phyloP scores from a whole-genome alignment of 148 eudicot species.

The Simmondsia chinensis region DNA sequence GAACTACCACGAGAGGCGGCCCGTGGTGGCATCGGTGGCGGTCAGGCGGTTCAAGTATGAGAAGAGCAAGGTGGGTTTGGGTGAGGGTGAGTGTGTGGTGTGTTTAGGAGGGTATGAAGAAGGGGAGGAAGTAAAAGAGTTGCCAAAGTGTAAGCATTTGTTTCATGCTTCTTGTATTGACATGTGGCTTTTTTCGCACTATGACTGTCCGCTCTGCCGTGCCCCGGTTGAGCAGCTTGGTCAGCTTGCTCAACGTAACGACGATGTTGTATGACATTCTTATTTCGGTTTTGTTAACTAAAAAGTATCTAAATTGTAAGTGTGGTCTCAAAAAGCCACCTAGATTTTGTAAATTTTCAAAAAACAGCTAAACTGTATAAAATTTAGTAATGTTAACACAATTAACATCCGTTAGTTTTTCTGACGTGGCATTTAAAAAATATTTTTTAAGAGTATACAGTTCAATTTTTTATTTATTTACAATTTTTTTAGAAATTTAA shows the following conservation, averaged over 20 bases:
- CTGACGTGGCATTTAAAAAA: too few species aligned
- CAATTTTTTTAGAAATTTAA: too few species aligned
- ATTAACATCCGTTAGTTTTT: too few species aligned
- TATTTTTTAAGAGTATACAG: too few species aligned
- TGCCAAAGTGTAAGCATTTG: constrained; percentile 50
- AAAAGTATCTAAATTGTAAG: too few species aligned
- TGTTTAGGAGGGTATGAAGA: constrained; percentile 59
- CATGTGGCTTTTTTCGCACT: constrained; percentile 63
- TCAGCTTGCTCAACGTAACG: background rate
- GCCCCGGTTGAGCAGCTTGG: constrained; percentile 30
- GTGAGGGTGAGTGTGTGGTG: constrained; percentile 38
- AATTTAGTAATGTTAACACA: too few species aligned
- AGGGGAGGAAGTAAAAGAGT: constrained; percentile 45
- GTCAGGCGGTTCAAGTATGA: constrained; percentile 32
- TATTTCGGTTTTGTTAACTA: too few species aligned
- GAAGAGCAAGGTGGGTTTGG: constrained; percentile 5
- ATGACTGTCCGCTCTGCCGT: constrained; percentile 70
- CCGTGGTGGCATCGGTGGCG: constrained; percentile 1
- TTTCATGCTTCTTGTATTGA: constrained; percentile 70
- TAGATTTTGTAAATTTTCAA: too few species aligned
- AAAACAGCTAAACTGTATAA: too few species aligned
- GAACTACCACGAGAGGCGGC: background rate
- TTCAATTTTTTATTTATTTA: too few species aligned
- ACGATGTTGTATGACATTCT: background rate
- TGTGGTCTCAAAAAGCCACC: too few species aligned